A percentile compares a stretch with the other conserved stretches of the same genome.
These are phyloP conservation scores for Vitis rupestris DNA, from an alignment of 164 flowering plant genomes.

Conservation along the genomic window DNA sequence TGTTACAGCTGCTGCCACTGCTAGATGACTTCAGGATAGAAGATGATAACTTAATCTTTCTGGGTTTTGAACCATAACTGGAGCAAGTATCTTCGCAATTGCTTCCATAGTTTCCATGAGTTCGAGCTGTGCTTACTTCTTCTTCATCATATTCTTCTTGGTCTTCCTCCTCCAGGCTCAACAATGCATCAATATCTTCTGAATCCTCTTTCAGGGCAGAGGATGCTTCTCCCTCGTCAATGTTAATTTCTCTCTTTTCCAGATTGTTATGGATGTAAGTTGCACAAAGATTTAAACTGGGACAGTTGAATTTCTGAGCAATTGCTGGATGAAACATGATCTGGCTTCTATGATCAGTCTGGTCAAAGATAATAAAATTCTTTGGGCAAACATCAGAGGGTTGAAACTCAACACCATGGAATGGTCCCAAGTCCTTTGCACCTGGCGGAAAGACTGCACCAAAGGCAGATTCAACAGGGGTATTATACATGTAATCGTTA, in stretches of 20 bases:
- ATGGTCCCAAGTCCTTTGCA: constrained; percentile 29
- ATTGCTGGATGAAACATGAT: constrained; percentile 68
- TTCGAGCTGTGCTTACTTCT: constrained; percentile 71
- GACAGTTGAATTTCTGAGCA: constrained; percentile 35
- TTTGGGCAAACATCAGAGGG: constrained; percentile 59
- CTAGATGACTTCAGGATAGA: constrained; percentile 33
- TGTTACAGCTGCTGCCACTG: constrained; percentile 25
- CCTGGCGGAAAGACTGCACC: constrained; percentile 27
- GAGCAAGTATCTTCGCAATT: constrained; percentile 58
- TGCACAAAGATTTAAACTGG: constrained; percentile 30
- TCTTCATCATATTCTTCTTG: constrained; percentile 54
- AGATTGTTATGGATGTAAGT: constrained; percentile 20
- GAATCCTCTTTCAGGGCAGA: constrained; percentile 58
- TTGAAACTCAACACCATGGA: constrained; percentile 54
- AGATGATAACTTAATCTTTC: constrained; percentile 30
- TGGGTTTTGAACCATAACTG: constrained; percentile 31
- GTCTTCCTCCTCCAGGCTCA: constrained; percentile 61
- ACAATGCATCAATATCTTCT: constrained; percentile 68
- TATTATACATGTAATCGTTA: constrained; percentile 22
- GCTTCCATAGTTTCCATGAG: constrained; percentile 38
- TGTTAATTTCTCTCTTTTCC: constrained; percentile 1
- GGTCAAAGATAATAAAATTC: constrained; percentile 75
- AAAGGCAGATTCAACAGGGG: constrained; percentile 29
- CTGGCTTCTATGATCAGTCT: constrained; percentile 54
- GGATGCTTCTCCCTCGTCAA: constrained; percentile 27